phyloP scores from a whole-genome alignment of 2,329 filamentous ascomycete genomes.

The Microcera coccophila region DNA sequence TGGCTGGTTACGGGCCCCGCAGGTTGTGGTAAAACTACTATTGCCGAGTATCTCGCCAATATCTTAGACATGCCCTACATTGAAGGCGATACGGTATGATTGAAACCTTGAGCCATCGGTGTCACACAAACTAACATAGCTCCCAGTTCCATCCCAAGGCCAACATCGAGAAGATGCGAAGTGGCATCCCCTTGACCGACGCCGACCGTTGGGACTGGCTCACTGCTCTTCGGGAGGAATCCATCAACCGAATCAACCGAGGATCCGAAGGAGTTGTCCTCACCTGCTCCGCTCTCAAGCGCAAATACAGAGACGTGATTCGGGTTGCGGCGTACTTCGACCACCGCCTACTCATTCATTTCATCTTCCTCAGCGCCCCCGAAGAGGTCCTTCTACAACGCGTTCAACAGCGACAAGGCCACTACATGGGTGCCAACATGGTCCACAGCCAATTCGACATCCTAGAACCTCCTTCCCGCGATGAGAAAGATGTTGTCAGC shows the following conservation, averaged over 20 bases:
- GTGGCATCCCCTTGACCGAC: slow-evolving; percentile 80
- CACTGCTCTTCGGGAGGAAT: slow-evolving; percentile 67
- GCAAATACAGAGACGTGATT: slow-evolving; percentile 93
- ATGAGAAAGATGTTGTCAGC: slow-evolving; percentile 68
- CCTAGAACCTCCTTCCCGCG: slow-evolving; percentile 72
- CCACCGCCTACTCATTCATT: slow-evolving; percentile 74
- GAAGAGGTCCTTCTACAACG: slow-evolving; percentile 72
- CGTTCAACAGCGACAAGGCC: slow-evolving; percentile 69
- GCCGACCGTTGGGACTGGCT: slow-evolving; percentile 98
- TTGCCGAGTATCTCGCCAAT: slow-evolving; percentile 62
- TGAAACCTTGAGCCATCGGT: not conserved
- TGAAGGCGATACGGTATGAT: slow-evolving; percentile 71
- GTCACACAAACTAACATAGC: slow-evolving; percentile 19
- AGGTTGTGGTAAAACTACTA: slow-evolving; percentile 74
- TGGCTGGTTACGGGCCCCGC: slow-evolving; percentile 78
- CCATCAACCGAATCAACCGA: slow-evolving; percentile 51
- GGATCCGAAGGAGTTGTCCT: slow-evolving; percentile 77
- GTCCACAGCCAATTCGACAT: slow-evolving; percentile 86
- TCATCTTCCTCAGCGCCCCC: slow-evolving; percentile 81
- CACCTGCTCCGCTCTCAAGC: slow-evolving; percentile 93
- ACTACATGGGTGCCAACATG: slow-evolving; percentile 97
- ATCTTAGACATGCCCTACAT: slow-evolving; percentile 66
- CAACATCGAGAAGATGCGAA: slow-evolving; percentile 89
- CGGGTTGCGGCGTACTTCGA: slow-evolving; percentile 74
- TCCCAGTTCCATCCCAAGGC: slow-evolving; percentile 66